phyloP scores from a whole-genome alignment of 2,329 filamentous ascomycete genomes.

The Phyllosticta ampelicida region DNA sequence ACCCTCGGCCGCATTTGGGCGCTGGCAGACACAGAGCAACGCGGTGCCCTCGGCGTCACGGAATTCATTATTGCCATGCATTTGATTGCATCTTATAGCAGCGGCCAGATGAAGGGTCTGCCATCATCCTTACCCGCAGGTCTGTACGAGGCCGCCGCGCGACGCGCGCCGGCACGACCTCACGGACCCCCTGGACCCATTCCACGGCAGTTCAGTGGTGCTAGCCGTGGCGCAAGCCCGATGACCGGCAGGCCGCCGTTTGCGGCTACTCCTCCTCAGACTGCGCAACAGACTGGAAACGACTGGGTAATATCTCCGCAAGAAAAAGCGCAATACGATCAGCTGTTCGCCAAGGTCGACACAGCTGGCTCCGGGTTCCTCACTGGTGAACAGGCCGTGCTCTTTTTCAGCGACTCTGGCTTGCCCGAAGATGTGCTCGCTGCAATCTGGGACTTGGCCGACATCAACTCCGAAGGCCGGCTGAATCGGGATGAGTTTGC shows the following conservation, averaged over 20 bases:
- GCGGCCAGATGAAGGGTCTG: slow-evolving; percentile 65
- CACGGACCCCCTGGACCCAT: slow-evolving; percentile 49
- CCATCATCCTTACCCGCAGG: slow-evolving; percentile 72
- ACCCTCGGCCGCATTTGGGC: slow-evolving; percentile 92
- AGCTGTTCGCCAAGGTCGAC: slow-evolving; percentile 75
- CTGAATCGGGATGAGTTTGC: slow-evolving; percentile 86
- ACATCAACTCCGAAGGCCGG: slow-evolving; percentile 82
- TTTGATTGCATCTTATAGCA: slow-evolving; percentile 82
- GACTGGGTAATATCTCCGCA: slow-evolving; percentile 76
- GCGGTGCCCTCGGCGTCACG: slow-evolving; percentile 72
- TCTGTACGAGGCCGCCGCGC: slow-evolving; percentile 80
- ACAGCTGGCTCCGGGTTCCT: slow-evolving; percentile 71
- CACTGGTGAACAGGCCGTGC: slow-evolving; percentile 86
- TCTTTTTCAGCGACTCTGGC: slow-evolving; percentile 86
- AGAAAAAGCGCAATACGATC: slow-evolving; percentile 82
- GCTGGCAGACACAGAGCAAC: slow-evolving; percentile 84
- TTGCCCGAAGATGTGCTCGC: slow-evolving; percentile 80
- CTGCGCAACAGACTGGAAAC: slow-evolving; percentile 44
- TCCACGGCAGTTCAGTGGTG: slow-evolving; percentile 71
- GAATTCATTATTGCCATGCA: slow-evolving; percentile 99
- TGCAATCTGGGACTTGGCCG: slow-evolving; percentile 93
- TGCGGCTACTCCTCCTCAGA: slow-evolving; percentile 35
- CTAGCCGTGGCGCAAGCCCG: slow-evolving; percentile 46
- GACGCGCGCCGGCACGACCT: slow-evolving; percentile 41
- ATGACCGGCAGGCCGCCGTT: slow-evolving; percentile 38